Evolutionary conservation across 768 basidiomycete genomes (phyloP).

Genomic region (Podaxis rugospora): DNA sequence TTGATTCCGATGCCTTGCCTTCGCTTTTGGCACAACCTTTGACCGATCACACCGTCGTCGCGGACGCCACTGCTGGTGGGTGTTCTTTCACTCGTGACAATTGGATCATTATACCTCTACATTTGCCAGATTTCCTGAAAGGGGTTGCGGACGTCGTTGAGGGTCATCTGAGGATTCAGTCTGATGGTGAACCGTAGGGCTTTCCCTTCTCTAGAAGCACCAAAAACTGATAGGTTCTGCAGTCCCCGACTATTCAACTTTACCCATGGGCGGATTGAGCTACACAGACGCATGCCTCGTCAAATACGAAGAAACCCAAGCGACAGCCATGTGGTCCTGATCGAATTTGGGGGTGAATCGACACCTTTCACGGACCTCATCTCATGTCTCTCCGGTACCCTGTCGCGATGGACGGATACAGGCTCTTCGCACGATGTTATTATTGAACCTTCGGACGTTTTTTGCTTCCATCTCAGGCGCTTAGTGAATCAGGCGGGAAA

Average conservation of each 20-base stretch:
- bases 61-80: constrained; percentile 18
- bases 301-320: constrained; percentile 19
- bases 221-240: constrained; percentile 16
- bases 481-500: constrained; percentile 18
- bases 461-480: constrained; percentile 48
- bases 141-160: constrained; percentile 42
- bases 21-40: constrained; percentile 39
- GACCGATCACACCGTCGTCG: constrained; percentile 24
- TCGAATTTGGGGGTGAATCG: constrained; percentile 41
- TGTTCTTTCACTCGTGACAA: background rate
- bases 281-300: constrained; percentile 21
- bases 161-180: constrained; percentile 32
- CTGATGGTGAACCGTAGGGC: constrained; percentile 31
- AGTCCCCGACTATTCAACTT: constrained; percentile 48
- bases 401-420: constrained; percentile 29
- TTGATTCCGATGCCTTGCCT: constrained; percentile 45
- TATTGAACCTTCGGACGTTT: constrained; percentile 55
- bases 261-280: constrained; percentile 43
- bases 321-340: constrained; percentile 44
- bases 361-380: constrained; percentile 52
- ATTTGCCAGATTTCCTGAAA: constrained; percentile 44
- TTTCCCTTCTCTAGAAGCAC: background rate
- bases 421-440: constrained; percentile 51
- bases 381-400: constrained; percentile 42
- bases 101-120: background rate